Conservation (phyloP, 345 rosid genomes). For the Sonneratia alba region DNA sequence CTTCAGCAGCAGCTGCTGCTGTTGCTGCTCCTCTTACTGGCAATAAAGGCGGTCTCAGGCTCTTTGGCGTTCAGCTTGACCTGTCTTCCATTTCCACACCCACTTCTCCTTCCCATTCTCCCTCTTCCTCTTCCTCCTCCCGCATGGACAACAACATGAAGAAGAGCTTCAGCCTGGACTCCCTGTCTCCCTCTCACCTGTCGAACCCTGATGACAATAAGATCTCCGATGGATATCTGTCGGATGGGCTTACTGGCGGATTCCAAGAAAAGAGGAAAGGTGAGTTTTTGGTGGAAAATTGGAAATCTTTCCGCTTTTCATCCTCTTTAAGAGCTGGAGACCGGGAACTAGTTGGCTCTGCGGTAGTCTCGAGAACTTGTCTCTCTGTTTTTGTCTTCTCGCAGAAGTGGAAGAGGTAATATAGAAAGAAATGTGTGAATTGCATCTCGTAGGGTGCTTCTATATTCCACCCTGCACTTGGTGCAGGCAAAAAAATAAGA, state of each 20-base stretch:
- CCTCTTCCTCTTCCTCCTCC: conserved; percentile 8
- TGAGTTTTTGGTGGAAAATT: conserved; percentile 1
- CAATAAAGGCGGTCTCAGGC: conserved; percentile 24
- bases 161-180: conserved; percentile 54
- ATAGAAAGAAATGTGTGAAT: no score
- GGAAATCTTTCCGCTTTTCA: neutral
- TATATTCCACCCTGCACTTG: no score
- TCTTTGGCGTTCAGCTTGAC: conserved; percentile 54
- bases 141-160: conserved; percentile 15
- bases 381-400: no score
- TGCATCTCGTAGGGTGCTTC: no score
- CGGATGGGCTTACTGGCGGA: conserved; percentile 29
- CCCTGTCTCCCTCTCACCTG: conserved; percentile 26
- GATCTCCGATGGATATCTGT: conserved; percentile 26
- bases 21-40: neutral
- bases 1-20: no score
- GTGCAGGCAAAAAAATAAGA: no score
- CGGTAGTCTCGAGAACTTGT: no score
- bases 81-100: neutral
- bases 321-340: neutral
- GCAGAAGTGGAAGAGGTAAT: no score
- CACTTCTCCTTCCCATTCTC: neutral
- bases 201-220: conserved; percentile 24
- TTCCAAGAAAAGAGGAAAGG: conserved; percentile 44
- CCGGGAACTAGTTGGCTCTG: neutral